A percentile compares a stretch with the other conserved stretches of the same genome.
phyloP scores from a whole-genome alignment of 1,284 basidiomycete genomes.

The Pyrrhoderma lamaoense region DNA sequence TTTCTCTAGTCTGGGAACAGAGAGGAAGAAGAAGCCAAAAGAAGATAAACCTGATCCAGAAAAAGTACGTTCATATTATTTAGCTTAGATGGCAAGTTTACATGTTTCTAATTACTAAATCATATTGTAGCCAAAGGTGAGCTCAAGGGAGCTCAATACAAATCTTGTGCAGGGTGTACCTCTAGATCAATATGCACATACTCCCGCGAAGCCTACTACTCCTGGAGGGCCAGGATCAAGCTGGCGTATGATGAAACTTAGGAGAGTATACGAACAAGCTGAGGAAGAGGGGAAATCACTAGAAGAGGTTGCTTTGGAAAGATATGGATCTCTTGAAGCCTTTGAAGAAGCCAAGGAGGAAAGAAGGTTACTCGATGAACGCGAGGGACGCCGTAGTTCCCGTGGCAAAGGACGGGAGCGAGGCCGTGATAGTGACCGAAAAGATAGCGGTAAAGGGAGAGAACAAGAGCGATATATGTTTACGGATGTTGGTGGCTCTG shows the following conservation, averaged over 20 bases:
- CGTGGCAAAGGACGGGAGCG: conserved; percentile 26
- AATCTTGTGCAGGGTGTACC: conserved; percentile 58
- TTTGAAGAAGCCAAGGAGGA: conserved; percentile 89
- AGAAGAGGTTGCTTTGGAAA: conserved; percentile 82
- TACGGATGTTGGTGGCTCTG: conserved; percentile 53
- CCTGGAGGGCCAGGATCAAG: conserved; percentile 89
- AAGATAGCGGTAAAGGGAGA: conserved; percentile 35
- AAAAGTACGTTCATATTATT: conserved; percentile 39
- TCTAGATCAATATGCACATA: conserved; percentile 48
- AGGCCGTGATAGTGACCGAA: conserved; percentile 22
- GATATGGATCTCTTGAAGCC: conserved; percentile 78
- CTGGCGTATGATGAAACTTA: conserved; percentile 98
- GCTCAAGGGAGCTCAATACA: conserved; percentile 75
- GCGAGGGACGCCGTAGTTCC: conserved; percentile 47
- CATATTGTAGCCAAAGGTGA: conserved; percentile 45
- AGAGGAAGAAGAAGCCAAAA: conserved; percentile 57
- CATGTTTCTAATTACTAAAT: conserved; percentile 10
- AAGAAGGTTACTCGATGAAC: conserved; percentile 75
- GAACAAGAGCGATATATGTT: conserved; percentile 53
- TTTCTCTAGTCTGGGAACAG: conserved; percentile 78
- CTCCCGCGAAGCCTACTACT: conserved; percentile 44
- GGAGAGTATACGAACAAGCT: conserved; percentile 82
- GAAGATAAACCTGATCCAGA: conserved; percentile 65
- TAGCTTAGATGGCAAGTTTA: too few species aligned
- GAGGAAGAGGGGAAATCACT: conserved; percentile 74